These are phyloP conservation scores for Fusarium sp. DNA, from an alignment of 2,329 filamentous ascomycete species.

Conservation along the genomic window DNA sequence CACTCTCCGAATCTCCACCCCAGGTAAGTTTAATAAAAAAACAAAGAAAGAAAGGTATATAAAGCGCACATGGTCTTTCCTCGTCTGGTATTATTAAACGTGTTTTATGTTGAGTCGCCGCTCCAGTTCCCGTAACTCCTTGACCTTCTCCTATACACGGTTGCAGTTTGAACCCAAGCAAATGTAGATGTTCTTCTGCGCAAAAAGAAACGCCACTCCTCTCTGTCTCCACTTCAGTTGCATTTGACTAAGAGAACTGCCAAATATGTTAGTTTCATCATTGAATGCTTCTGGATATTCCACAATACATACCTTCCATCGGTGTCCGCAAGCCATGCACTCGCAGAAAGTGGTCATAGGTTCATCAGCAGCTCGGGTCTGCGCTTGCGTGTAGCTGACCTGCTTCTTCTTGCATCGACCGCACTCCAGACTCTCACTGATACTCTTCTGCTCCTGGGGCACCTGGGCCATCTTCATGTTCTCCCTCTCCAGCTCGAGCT, in stretches of 20 bases:
- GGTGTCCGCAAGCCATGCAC: constrained; percentile 75
- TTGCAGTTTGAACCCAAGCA: constrained; percentile 24
- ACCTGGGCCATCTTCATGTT: constrained; percentile 99
- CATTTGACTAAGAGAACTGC: constrained; percentile 43
- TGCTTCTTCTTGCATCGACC: constrained; percentile 92
- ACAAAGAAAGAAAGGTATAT: constrained; percentile 42
- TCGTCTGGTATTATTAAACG: constrained; percentile 39
- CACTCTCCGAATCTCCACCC: constrained; percentile 8
- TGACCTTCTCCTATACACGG: constrained; percentile 23
- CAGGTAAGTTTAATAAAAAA: constrained; percentile 24
- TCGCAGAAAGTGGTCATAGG: constrained; percentile 85
- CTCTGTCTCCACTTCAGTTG: constrained; percentile 6
- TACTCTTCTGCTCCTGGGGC: constrained; percentile 89
- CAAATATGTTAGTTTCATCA: constrained; percentile 17
- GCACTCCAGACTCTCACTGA: constrained; percentile 88
- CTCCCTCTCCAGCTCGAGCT: constrained; percentile 82
- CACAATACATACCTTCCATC: constrained; percentile 72
- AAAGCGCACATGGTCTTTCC: constrained; percentile 38
- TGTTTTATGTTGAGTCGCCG: constrained; percentile 38
- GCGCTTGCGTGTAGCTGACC: constrained; percentile 95
- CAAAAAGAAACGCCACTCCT: constrained; percentile 35
- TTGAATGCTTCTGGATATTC: neutral
- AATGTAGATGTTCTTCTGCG: constrained; percentile 22
- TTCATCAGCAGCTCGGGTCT: constrained; percentile 95
- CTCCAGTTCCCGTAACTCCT: constrained; percentile 44